These are phyloP conservation scores for Kalmanozyma brasiliensis DNA, from an alignment of 1,284 basidiomycete genomes.

Conservation along the genomic window DNA sequence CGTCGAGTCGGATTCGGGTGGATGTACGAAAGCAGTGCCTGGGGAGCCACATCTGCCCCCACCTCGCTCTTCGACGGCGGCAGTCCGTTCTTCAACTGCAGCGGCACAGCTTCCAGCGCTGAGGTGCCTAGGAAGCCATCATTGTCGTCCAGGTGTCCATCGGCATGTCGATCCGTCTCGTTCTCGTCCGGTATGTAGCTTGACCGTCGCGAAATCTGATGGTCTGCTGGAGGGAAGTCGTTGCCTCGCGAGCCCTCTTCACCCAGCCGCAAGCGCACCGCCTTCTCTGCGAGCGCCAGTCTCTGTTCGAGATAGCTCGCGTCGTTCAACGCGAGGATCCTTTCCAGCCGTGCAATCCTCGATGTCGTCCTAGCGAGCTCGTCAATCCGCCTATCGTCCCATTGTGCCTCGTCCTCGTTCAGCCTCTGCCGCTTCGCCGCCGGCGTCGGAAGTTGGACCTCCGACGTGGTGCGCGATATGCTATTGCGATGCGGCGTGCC, in stretches of 20 bases:
- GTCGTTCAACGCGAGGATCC: slow-evolving; percentile 41
- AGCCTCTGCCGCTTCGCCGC: slow-evolving; percentile 19
- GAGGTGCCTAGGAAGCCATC: slow-evolving; percentile 47
- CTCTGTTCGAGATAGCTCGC: slow-evolving; percentile 42
- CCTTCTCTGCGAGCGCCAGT: slow-evolving; percentile 44
- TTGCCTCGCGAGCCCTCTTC: slow-evolving; percentile 15
- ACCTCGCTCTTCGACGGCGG: slow-evolving; percentile 16
- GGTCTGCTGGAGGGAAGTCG: slow-evolving; percentile 6
- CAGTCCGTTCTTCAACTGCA: slow-evolving; percentile 38
- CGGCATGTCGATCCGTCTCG: slow-evolving; percentile 36
- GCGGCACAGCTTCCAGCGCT: slow-evolving; percentile 43
- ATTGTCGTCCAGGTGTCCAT: slow-evolving; percentile 45
- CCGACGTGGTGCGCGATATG: slow-evolving; percentile 32
- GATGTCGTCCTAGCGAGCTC: slow-evolving; percentile 43
- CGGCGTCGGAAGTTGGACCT: slow-evolving; percentile 12
- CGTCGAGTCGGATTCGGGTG: slow-evolving; percentile 43
- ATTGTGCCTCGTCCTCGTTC: slow-evolving; percentile 20
- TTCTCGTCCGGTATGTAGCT: slow-evolving; percentile 38
- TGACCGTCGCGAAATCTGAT: slow-evolving; percentile 24
- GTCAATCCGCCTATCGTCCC: slow-evolving; percentile 45
- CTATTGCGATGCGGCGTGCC: slow-evolving; percentile 19
- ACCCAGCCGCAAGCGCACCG: slow-evolving; percentile 25
- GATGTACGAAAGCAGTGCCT: slow-evolving; percentile 37
- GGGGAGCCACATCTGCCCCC: slow-evolving; percentile 23
- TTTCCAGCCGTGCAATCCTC: slow-evolving; percentile 37